Conservation (phyloP, 768 basidiomycete species). For the Brasilioporus rufonigricans region DNA sequence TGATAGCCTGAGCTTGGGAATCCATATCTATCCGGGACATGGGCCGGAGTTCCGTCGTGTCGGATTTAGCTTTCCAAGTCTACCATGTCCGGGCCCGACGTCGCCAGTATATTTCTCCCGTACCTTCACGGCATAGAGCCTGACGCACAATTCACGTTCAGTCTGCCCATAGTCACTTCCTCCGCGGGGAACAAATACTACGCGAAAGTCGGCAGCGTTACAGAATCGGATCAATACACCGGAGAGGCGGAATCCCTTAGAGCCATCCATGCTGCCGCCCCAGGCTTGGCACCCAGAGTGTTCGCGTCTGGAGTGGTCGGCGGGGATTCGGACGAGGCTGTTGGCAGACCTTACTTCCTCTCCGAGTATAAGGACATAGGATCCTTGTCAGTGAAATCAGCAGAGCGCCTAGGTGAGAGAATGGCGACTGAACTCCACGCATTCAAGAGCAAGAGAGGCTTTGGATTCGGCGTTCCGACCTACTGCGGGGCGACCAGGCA, state of each 20-base stretch:
- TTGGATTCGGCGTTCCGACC: conserved; percentile 72
- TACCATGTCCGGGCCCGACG: conserved; percentile 21
- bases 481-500: conserved; percentile 73
- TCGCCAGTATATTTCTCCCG: conserved; percentile 35
- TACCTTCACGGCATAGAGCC: conserved; percentile 52
- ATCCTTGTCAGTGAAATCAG: conserved; percentile 45
- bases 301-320: conserved; percentile 44
- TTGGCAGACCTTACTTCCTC: conserved; percentile 60
- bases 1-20: background rate
- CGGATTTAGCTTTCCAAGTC: background rate
- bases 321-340: conserved; percentile 25
- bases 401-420: conserved; percentile 52
- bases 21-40: background rate
- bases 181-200: conserved; percentile 60
- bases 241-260: conserved; percentile 71
- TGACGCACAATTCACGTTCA: conserved; percentile 43
- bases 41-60: background rate
- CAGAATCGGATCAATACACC: conserved; percentile 60
- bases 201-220: conserved; percentile 52
- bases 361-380: conserved; percentile 69
- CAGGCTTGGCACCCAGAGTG: conserved; percentile 60
- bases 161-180: conserved; percentile 48
- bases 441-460: conserved; percentile 51
- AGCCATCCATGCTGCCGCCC: conserved; percentile 62
- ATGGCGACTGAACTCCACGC: conserved; percentile 67